Evolutionary conservation across 306 rosid genomes (phyloP), one percentile per base, ranked within the genome.

Genomic region (Cicer cuneatum): DNA sequence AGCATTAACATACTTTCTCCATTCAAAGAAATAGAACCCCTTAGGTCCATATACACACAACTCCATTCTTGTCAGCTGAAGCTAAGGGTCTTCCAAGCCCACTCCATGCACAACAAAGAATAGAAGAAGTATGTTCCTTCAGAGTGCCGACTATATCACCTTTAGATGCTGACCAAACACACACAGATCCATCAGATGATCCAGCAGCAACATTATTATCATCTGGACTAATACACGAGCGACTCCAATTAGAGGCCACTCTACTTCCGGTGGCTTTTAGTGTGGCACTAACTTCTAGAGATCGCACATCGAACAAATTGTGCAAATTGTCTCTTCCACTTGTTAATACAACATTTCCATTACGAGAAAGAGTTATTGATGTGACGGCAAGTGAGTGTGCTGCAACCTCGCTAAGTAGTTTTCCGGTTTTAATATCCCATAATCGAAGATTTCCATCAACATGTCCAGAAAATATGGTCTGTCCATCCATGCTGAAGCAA

Each of bases 271-370:
- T 21, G 12, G 97, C 96, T 77, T 90, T 86, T 37, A 94, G 71
- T 5, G 99, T 90, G 77, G 93, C 85, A n/a, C 95, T 89, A 69
- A 94, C 93, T 86, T 94, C 99, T 18, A 94, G 79, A 29, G 99
- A 85, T 29, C 95, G 86, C 69, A 94, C 76, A 73, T 94, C 99
- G 12, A 94, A 94, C 75, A 92, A 61, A 78, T 92, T 92, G 70
- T 94, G 97, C 75, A 86, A 15, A 71, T 94, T 94, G 85, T 94
- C 99, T 81, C 97, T 92, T 72, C 99, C 99, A 71, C 96, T 91
- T 7, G 99, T 94, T 86, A 94, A 73, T 60, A 94, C 78, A 69
- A 77, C 78, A 54, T 87, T 90, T 71, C 99, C 97, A 57, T 87
- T 87, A 69, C 96, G 87, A 29, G 97, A 94, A 49, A 89, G 78